Conservation (phyloP, 2,329 filamentous ascomycete genomes). For the Raffaelea arxii region DNA sequence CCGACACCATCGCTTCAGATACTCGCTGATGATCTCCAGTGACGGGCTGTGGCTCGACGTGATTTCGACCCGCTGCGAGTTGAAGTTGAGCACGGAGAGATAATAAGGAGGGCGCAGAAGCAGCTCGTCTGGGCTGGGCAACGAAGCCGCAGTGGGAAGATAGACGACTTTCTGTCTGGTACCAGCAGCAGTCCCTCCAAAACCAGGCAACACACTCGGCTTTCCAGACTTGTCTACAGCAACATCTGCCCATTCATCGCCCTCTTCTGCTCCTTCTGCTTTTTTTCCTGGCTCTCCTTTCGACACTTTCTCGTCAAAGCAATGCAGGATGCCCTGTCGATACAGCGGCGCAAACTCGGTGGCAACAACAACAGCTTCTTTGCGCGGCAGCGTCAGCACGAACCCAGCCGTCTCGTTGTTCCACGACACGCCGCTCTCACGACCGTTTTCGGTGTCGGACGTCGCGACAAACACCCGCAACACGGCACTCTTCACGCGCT, state of each 20-base stretch:
- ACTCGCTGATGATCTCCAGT: slow-evolving; percentile 32
- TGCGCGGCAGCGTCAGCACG: slow-evolving; percentile 27
- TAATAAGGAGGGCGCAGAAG: slow-evolving; percentile 37
- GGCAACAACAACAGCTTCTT: slow-evolving; percentile 18
- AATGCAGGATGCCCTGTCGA: slow-evolving; percentile 22
- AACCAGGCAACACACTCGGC: slow-evolving; percentile 18
- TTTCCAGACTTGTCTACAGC: slow-evolving; percentile 21
- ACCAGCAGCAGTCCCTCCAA: background rate
- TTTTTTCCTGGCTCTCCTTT: background rate
- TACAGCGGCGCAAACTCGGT: slow-evolving; percentile 26
- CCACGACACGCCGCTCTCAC: slow-evolving; percentile 26
- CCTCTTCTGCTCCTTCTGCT: slow-evolving; percentile 6
- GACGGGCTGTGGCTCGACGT: slow-evolving; percentile 38
- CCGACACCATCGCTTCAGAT: slow-evolving; percentile 37
- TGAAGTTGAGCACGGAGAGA: slow-evolving; percentile 26
- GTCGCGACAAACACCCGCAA: slow-evolving; percentile 27
- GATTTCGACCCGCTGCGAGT: slow-evolving; percentile 26
- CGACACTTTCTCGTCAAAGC: slow-evolving; percentile 24
- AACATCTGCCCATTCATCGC: slow-evolving; percentile 37
- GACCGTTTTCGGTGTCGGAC: slow-evolving; percentile 5
- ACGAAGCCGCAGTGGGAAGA: slow-evolving; percentile 28
- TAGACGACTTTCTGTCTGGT: slow-evolving; percentile 15
- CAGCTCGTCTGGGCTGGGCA: slow-evolving; percentile 38
- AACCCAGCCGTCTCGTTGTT: slow-evolving; percentile 26
- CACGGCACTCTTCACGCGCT: slow-evolving; percentile 16